Evolutionary conservation across 768 basidiomycete species (phyloP).

Genomic region (Phylloporus sp.): DNA sequence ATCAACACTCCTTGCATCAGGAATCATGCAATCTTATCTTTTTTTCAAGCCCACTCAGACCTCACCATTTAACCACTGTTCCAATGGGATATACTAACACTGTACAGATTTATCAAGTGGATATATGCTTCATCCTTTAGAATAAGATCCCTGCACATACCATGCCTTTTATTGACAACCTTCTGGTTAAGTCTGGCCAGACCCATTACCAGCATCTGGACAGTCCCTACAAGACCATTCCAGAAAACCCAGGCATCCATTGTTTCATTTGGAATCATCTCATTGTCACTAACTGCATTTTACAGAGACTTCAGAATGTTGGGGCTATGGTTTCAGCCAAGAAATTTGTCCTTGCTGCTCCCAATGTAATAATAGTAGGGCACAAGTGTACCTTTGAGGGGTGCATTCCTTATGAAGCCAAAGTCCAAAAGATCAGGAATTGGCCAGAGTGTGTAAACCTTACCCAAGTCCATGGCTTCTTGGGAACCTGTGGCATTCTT

Average conservation of each 20-base stretch:
- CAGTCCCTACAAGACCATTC: background rate
- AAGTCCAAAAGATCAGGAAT: no score
- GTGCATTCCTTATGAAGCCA: no score
- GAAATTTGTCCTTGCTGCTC: no score
- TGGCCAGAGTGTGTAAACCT: no score
- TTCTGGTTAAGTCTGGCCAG: background rate
- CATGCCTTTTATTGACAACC: background rate
- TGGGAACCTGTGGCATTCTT: no score
- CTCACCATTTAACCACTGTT: background rate
- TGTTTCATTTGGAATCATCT: background rate
- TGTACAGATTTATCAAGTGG: background rate
- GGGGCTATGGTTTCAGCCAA: no score
- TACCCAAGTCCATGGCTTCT: no score
- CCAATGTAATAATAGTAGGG: no score
- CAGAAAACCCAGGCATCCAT: background rate
- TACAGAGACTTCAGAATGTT: background rate
- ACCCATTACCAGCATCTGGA: background rate
- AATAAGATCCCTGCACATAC: background rate
- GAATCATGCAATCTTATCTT: background rate
- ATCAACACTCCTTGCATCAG: background rate
- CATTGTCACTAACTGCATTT: background rate
- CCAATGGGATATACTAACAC: background rate
- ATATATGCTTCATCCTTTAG: background rate
- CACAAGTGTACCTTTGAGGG: no score
- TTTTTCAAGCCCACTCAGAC: background rate